These are phyloP conservation scores for Phanerodontia chrysosporium DNA, from an alignment of 768 basidiomycete species.

Conservation along the genomic window DNA sequence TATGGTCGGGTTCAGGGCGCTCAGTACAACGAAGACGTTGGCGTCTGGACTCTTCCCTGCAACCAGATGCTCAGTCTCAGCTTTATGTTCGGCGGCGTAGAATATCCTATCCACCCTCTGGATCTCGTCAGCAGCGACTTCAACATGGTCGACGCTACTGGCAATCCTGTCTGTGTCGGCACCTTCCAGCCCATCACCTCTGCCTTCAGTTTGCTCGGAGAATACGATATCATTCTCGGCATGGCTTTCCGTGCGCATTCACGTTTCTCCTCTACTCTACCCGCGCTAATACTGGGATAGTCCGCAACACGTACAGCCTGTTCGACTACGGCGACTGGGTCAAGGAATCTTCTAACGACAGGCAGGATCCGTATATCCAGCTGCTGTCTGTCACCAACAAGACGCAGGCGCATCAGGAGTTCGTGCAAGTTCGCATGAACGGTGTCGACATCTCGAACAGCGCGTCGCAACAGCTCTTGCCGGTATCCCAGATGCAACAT, in stretches of 20 bases:
- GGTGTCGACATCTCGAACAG: conserved; percentile 56
- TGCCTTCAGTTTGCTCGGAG: conserved; percentile 70
- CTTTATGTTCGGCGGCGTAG: conserved; percentile 64
- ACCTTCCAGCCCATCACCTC: conserved; percentile 83
- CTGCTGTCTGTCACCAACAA: conserved; percentile 56
- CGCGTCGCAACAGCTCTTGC: conserved; percentile 55
- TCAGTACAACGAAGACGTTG: conserved; percentile 47
- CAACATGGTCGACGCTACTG: conserved; percentile 38
- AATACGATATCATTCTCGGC: conserved; percentile 81
- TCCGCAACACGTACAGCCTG: conserved; percentile 72
- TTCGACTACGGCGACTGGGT: conserved; percentile 73
- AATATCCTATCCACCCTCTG: conserved; percentile 72
- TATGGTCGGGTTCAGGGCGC: conserved; percentile 78
- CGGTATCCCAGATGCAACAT: conserved; percentile 50
- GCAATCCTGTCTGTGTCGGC: conserved; percentile 60
- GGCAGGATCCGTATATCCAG: conserved; percentile 64
- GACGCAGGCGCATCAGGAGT: conserved; percentile 55
- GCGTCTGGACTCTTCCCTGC: conserved; percentile 74
- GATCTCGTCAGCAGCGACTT: conserved; percentile 65
- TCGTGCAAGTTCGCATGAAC: conserved; percentile 55
- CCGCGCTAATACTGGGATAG: conserved; percentile 31
- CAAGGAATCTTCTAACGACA: conserved; percentile 38
- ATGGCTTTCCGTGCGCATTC: conserved; percentile 65
- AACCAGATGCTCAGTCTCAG: conserved; percentile 67
- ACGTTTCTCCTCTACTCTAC: background rate